Conservation (phyloP, 2,329 filamentous ascomycete species). For the Cladosporium phlei region DNA sequence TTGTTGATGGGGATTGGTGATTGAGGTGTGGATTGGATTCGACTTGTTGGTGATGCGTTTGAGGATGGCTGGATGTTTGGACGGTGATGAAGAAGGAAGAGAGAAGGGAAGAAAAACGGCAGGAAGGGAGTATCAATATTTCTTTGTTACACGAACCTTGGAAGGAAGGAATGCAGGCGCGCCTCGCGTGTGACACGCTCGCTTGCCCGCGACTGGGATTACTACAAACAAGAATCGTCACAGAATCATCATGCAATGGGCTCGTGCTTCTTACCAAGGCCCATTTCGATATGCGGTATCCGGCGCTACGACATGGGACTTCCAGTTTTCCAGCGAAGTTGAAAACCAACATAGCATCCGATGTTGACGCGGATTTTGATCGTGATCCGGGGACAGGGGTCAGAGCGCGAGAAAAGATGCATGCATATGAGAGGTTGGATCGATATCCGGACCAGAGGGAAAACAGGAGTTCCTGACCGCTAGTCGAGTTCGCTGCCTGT, state of each 20-base stretch:
- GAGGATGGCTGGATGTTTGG: too few relatives aligned
- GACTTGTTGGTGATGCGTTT: too few relatives aligned
- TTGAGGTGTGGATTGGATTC: conserved; percentile 2
- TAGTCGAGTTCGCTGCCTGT: too few relatives aligned
- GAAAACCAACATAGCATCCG: background rate
- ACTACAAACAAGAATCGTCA: conserved; percentile 8
- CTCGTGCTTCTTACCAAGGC: conserved; percentile 1
- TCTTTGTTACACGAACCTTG: conserved; percentile 10
- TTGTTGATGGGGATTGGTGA: conserved; percentile 6
- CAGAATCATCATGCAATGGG: conserved; percentile 4
- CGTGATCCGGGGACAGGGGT: conserved; percentile 3
- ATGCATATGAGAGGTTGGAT: background rate
- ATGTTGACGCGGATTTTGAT: conserved; percentile 1
- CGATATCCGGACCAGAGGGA: background rate
- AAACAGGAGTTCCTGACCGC: background rate
- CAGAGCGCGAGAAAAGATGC: conserved; percentile 7
- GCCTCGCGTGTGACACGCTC: conserved; percentile 1
- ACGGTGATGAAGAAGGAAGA: background rate
- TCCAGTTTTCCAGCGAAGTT: background rate
- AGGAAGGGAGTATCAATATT: background rate
- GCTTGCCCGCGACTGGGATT: background rate
- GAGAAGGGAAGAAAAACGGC: background rate
- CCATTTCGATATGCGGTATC: background rate
- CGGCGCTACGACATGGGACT: conserved; percentile 1
- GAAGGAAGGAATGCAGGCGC: conserved; percentile 12